Evolutionary conservation across 148 eudicot genomes (phyloP), one percentile per base, ranked within the genome.

Genomic region (Fagopyrum tataricum): DNA sequence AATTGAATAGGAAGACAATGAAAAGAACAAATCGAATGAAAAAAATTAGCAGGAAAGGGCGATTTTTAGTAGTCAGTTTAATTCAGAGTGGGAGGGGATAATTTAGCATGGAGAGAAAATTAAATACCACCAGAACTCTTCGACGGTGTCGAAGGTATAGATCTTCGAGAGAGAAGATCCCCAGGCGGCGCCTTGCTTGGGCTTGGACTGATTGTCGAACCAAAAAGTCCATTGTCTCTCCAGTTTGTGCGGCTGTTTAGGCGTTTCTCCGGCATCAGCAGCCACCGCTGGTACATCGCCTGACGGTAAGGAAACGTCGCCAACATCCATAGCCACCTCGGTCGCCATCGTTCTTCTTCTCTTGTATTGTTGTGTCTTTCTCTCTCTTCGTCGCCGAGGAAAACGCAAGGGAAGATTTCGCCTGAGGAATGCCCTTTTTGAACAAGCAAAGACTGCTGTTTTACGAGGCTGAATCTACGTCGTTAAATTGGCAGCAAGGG

Each of bases 141-240:
- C 97, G 10, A 92, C 91, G 4, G 99, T 88, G 14, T 92, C 87
- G 83, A 92, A 95, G 31, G 96, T 90, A 58, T 87, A 91, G 43
- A 76, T 88, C 43, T 88, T 88, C 58, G 87, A 86, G 31, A 91
- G 93, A 66, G 89, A 77, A 47, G 81, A 55, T 47, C 96, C 98
- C 98, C 98, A 95, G 64, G 85, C 94, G 72, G 90, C 97, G 71
- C 98, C 98, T 77, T 85, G 97, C 75, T 91, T 95, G 21, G 91
- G 92, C 68, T 87, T 91, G 0, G 97, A 85, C 70, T 88, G 91
- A 74, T 87, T 88, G 72, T 95, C 99, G 69, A 80, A 86, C 99
- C 99, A 95, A 75, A 95, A 95, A 20, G 97, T 73, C 97, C 99
- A 95, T 78, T 81, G 85, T 64, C 96, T 87, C 80, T 91, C 96